Conservation (phyloP, 805 yeast genomes). For the Maudiozyma bulderi region DNA sequence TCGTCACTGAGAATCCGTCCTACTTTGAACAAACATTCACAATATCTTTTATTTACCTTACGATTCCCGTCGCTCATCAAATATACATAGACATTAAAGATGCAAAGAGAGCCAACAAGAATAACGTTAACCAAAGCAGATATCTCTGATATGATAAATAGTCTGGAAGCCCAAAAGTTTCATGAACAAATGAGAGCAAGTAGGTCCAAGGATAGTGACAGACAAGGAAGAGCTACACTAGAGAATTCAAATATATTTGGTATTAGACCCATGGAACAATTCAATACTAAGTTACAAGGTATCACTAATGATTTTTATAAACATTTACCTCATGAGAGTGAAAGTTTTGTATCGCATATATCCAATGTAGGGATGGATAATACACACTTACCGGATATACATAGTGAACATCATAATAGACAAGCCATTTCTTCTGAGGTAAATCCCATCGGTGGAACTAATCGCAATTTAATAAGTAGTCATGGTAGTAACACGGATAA, state of each 20-base stretch:
- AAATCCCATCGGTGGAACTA: too few species aligned
- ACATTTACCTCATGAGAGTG: background rate
- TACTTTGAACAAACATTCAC: too few species aligned
- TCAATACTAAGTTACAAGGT: background rate
- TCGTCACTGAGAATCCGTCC: too few species aligned
- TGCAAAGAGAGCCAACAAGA: slow-evolving; percentile 45
- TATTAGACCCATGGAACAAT: background rate
- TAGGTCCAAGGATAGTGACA: background rate
- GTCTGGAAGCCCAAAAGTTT: slow-evolving; percentile 19
- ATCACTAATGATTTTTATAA: background rate
- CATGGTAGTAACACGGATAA: background rate
- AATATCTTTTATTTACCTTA: too few species aligned
- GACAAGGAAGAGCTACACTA: background rate
- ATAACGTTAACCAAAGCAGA: slow-evolving; percentile 63
- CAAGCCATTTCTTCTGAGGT: too few species aligned
- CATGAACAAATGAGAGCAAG: slow-evolving; percentile 3
- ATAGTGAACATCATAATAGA: too few species aligned
- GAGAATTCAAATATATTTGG: background rate
- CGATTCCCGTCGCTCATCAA: too few species aligned
- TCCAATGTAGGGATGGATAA: background rate
- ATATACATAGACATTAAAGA: background rate
- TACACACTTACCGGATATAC: background rate
- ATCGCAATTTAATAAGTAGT: background rate
- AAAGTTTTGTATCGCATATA: background rate
- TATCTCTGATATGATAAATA: slow-evolving; percentile 29